Evolutionary conservation across 2,329 filamentous ascomycete species (phyloP).

Genomic region (Neofusicoccum ribis): DNA sequence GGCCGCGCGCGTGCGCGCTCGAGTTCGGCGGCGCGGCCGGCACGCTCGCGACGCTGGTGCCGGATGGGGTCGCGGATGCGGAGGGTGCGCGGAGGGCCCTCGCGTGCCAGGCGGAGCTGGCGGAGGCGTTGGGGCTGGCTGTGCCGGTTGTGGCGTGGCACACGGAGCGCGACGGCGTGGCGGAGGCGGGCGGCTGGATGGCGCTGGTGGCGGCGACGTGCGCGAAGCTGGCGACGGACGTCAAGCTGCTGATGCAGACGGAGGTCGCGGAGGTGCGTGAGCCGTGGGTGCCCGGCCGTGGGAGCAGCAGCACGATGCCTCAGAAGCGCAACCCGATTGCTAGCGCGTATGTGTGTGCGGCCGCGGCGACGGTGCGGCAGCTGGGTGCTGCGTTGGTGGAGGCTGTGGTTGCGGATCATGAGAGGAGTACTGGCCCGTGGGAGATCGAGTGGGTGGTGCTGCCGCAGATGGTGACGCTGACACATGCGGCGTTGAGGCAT

Average conservation of each 20-base stretch:
- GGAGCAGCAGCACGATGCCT: constrained; percentile 58
- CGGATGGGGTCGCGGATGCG: constrained; percentile 23
- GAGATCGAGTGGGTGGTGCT: constrained; percentile 35
- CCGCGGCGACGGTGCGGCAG: constrained; percentile 28
- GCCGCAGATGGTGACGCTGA: constrained; percentile 31
- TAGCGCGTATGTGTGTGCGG: constrained; percentile 30
- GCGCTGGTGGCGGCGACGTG: constrained; percentile 29
- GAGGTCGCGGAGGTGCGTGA: constrained; percentile 33
- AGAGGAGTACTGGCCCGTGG: constrained; percentile 33
- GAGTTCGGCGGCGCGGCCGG: constrained; percentile 35
- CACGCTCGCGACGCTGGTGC: constrained; percentile 30
- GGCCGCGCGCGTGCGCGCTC: constrained; percentile 28
- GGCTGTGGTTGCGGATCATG: constrained; percentile 34
- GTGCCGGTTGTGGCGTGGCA: constrained; percentile 35
- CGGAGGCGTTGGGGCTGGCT: constrained; percentile 25
- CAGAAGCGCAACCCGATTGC: constrained; percentile 43
- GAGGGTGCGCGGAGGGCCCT: constrained; percentile 24
- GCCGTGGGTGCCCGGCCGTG: constrained; percentile 54
- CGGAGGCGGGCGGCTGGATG: constrained; percentile 29
- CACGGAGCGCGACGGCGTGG: constrained; percentile 31
- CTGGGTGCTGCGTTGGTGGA: constrained; percentile 29
- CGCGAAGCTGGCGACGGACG: constrained; percentile 31
- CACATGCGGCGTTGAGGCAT: constrained; percentile 28
- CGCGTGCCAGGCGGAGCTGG: constrained; percentile 25
- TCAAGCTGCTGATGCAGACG: constrained; percentile 33